Percentiles rank a stretch among this genome's conserved stretches.
These are phyloP conservation scores for Uronychia setigera DNA, from an alignment of 73 alveolate genomes.

Conservation along the genomic window DNA sequence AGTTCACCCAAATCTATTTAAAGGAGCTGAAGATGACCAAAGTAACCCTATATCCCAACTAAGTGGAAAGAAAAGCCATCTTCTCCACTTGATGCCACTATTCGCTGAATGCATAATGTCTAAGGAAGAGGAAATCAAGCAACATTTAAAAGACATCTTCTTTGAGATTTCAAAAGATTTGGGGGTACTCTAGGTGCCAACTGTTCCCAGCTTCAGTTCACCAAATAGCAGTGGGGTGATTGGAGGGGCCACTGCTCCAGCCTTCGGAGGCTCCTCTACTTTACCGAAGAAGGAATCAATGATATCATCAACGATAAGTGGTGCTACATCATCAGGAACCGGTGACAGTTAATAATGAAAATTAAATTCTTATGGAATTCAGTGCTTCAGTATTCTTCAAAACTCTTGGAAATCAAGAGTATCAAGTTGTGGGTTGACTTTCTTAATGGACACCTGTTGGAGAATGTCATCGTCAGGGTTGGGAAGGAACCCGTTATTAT, in stretches of 20 bases:
- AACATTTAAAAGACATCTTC: slow-evolving; percentile 76
- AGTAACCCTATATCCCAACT: slow-evolving; percentile 13
- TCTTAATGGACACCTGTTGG: too few relatives aligned
- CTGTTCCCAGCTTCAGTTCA: too few relatives aligned
- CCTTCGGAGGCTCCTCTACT: too few relatives aligned
- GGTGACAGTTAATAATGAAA: background rate
- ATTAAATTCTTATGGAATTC: background rate
- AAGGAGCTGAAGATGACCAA: slow-evolving; percentile 6
- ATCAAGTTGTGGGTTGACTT: too few relatives aligned
- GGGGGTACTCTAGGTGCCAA: too few relatives aligned
- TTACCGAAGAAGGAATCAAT: too few relatives aligned
- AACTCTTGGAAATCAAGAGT: too few relatives aligned
- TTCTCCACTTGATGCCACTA: slow-evolving; percentile 75
- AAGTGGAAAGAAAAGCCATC: slow-evolving; percentile 74
- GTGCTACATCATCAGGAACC: background rate
- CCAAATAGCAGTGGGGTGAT: too few relatives aligned
- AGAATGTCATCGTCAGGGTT: too few relatives aligned
- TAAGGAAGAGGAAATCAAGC: slow-evolving; percentile 81
- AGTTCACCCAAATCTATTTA: slow-evolving; percentile 71
- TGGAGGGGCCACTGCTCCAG: too few relatives aligned
- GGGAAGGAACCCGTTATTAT: too few relatives aligned
- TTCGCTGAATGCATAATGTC: slow-evolving; percentile 81
- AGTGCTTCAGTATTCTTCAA: too few relatives aligned
- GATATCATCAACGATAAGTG: slow-evolving; percentile 9
- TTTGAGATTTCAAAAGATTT: slow-evolving; percentile 66